Evolutionary conservation across 306 rosid species (phyloP), one percentile per base, ranked within the genome.

Genomic region (Casuarina cunninghamiana): DNA sequence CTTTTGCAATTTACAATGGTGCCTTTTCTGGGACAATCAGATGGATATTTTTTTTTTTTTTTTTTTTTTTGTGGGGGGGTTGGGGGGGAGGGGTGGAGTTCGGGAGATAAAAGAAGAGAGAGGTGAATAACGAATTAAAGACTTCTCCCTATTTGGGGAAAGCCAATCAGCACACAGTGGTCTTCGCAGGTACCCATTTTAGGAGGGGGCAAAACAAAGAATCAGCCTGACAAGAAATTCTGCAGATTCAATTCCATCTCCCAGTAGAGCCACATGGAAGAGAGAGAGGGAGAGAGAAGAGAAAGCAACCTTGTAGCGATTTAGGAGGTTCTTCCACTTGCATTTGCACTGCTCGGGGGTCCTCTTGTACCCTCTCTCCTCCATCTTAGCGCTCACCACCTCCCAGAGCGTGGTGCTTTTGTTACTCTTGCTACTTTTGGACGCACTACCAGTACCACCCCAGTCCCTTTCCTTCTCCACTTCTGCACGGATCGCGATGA

Each of bases 261-360:
- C 44, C 65, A 4, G 2, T 37, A 44, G 55, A 54, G 50, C 51
- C 42, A 74, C 69, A 39, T 21, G 21, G 58, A 53, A 77, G 44
- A 17, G 26, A 10, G 45, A 72, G 15, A 69, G 53, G 67, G 10
- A 74, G 50, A 62, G 5, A 42, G 72, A 5, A 62, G 60, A 71
- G 38, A 13, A 68, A 75, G 12, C 3, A 35, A 91, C 98, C 98
- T 93, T 93, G 86, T 93, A 93, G 58, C 98, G 97, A 77, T 87
- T 90, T 79, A 93, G 91, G 61, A 93, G 96, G 84, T 91, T 93
- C 82, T 93, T 93, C 98, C 98, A 93, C 86, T 93, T 93, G 88
- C 96, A 93, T 84, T 93, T 93, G 77, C 98, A 93, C 88, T 93
- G 98, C 69, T 93, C 97, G 3, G 98, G 87, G 66, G 89, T 93